Evolutionary conservation across 208 protist genomes (phyloP).

Genomic region (Crithidia bombi): DNA sequence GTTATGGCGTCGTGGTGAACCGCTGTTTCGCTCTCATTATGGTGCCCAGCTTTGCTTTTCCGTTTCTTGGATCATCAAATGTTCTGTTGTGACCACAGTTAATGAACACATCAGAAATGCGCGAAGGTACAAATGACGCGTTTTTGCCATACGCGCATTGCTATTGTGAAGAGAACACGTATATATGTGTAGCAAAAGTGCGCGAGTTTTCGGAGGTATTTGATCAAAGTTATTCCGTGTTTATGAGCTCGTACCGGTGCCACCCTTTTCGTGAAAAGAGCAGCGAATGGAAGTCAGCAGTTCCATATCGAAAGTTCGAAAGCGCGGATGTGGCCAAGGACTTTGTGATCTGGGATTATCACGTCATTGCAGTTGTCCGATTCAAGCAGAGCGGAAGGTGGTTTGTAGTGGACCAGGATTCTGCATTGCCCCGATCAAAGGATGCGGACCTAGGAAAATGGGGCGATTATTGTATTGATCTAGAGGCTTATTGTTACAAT

Average conservation of each 20-base stretch:
- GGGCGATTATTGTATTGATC: constrained; percentile 30
- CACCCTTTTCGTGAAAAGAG: constrained; percentile 5
- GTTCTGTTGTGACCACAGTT: too few species aligned
- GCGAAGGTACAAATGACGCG: constrained; percentile 1
- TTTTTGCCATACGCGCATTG: constrained; percentile 31
- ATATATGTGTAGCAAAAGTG: constrained; percentile 23
- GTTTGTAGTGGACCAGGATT: constrained; percentile 48
- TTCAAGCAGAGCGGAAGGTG: constrained; percentile 1
- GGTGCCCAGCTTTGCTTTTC: background rate
- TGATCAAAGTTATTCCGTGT: constrained; percentile 33
- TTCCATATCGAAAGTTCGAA: constrained; percentile 39
- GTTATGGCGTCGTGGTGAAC: background rate
- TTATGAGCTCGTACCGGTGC: constrained; percentile 40
- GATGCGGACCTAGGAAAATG: constrained; percentile 11
- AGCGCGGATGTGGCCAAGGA: constrained; percentile 14
- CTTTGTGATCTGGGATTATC: constrained; percentile 43
- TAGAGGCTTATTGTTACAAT: constrained; percentile 24
- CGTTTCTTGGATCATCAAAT: background rate
- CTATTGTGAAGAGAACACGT: constrained; percentile 57
- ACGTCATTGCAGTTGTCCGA: constrained; percentile 40
- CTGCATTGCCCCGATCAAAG: constrained; percentile 10
- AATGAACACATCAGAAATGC: too few species aligned
- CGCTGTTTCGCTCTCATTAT: background rate
- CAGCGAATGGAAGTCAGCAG: constrained; percentile 36
- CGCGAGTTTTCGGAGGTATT: constrained; percentile 22